phyloP scores from a whole-genome alignment of 75 land plant genomes.

The Cunninghamia lanceolata region DNA sequence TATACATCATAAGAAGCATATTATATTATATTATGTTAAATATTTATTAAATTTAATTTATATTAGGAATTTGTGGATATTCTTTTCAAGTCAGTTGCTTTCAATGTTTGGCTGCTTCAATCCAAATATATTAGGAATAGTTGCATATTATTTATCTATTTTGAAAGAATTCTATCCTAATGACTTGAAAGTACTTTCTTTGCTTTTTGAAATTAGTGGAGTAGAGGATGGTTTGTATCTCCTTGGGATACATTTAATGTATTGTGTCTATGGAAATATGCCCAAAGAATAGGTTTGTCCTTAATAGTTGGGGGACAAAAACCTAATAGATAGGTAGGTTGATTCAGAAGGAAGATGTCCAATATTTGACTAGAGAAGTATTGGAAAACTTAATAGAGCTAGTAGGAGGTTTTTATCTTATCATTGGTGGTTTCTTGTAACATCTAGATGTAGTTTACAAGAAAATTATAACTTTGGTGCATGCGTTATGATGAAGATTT shows the following conservation, averaged over 20 bases:
- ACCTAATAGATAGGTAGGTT: too few species aligned
- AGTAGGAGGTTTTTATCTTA: too few species aligned
- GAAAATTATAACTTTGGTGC: too few species aligned
- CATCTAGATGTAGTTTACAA: too few species aligned
- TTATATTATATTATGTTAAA: constrained; percentile 49
- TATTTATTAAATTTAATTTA: too few species aligned
- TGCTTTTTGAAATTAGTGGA: constrained; percentile 78
- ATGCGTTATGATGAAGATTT: too few species aligned
- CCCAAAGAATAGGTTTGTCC: constrained; percentile 27
- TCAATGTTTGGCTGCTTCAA: constrained; percentile 67
- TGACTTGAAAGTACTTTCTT: constrained; percentile 57
- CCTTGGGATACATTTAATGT: constrained; percentile 56
- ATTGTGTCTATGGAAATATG: constrained; percentile 66
- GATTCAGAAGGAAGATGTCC: too few species aligned
- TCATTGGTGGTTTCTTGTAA: too few species aligned
- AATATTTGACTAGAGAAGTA: too few species aligned
- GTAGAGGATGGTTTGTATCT: constrained; percentile 63
- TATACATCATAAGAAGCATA: constrained; percentile 64
- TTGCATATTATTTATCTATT: constrained; percentile 64
- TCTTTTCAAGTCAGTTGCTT: constrained; percentile 49
- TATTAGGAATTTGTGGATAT: constrained; percentile 57
- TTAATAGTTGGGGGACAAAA: constrained; percentile 67
- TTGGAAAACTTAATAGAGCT: too few species aligned
- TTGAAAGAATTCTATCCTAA: constrained; percentile 48
- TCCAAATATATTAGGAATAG: constrained; percentile 68